Evolutionary conservation across 2,329 filamentous ascomycete species (phyloP), one percentile per base, ranked within the genome.

Genomic region (Talaromyces atroroseus): DNA sequence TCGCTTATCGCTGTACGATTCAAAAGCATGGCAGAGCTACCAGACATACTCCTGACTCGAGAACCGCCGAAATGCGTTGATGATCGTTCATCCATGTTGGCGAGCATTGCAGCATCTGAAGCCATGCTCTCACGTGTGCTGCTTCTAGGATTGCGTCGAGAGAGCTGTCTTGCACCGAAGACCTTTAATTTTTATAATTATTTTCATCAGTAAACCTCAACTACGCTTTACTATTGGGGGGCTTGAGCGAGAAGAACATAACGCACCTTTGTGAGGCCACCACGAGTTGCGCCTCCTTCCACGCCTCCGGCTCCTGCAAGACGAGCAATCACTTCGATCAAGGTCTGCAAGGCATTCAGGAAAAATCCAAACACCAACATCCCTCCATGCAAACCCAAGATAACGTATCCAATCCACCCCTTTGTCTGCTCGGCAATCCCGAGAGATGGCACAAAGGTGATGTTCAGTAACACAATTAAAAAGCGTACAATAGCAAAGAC

Each of bases 401-500:
- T 95, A 24, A 87, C 84, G 69, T 99, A 99, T 38, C 92, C 94
- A 62, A 97, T 89, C 94, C 94, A 99, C 4, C 92, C 91, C 69
- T 92, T 95, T 1, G 88, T 78, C 0, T 87, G 84, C 66, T 95
- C 87, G 0, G 82, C 82, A 5, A 96, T 86, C 21, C 85, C 86
- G 2, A 99, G 80, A 1, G 88, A 87, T 1, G 92, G 90, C 12
- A 92, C 84, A 70, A 99, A 99, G 1, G 92, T 80, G 34, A 91
- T 83, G 78, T 89, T 90, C 54, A 92, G 76, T 54, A 92, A 76
- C 48, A 91, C 81, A 0, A 87, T 87, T 49, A 89, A 74, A 32
- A 96, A 86, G 34, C 94, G 85, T 14, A 95, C 77, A 2, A 81
- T 76, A 0, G 91, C 84, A 71, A 96, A 96, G 60, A 91, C 84